These are phyloP conservation scores for Citrus australasica DNA, from an alignment of 345 rosid species.

Conservation along the genomic window DNA sequence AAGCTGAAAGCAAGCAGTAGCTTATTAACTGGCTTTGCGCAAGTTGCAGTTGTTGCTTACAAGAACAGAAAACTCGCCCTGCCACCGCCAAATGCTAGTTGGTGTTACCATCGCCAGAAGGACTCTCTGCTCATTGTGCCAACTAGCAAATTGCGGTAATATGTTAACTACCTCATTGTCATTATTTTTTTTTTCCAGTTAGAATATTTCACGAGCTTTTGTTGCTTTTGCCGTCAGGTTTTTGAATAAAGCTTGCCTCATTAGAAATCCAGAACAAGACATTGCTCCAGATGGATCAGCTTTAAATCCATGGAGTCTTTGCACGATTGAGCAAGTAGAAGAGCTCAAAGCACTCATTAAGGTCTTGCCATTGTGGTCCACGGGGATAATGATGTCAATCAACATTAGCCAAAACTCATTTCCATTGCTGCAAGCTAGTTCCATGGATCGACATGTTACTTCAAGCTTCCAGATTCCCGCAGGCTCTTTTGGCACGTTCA, in stretches of 20 bases:
- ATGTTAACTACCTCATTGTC: not conserved
- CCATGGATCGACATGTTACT: constrained; percentile 64
- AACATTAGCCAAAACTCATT: constrained; percentile 60
- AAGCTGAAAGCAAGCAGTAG: constrained; percentile 39
- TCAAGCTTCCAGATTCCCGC: constrained; percentile 71
- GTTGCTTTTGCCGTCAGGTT: constrained; percentile 41
- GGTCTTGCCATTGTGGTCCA: constrained; percentile 74
- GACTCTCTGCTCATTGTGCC: constrained; percentile 46
- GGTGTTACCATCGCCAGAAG: constrained; percentile 44
- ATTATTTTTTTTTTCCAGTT: not conserved
- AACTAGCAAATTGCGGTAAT: constrained; percentile 50
- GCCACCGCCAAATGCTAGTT: constrained; percentile 34
- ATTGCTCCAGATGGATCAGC: constrained; percentile 59
- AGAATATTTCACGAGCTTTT: not conserved
- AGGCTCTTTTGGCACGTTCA: constrained; percentile 62
- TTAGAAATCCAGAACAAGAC: constrained; percentile 44
- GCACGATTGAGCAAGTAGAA: constrained; percentile 76
- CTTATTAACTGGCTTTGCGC: constrained; percentile 48
- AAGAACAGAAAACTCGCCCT: constrained; percentile 45
- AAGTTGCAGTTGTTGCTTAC: constrained; percentile 46
- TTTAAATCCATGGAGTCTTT: constrained; percentile 65
- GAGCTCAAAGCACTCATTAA: constrained; percentile 77
- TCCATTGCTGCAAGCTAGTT: constrained; percentile 62
- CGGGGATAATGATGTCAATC: constrained; percentile 70
- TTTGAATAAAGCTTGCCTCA: constrained; percentile 68